Conservation (phyloP, 2,329 filamentous ascomycete species). For the Rutstroemia sydowiana region DNA sequence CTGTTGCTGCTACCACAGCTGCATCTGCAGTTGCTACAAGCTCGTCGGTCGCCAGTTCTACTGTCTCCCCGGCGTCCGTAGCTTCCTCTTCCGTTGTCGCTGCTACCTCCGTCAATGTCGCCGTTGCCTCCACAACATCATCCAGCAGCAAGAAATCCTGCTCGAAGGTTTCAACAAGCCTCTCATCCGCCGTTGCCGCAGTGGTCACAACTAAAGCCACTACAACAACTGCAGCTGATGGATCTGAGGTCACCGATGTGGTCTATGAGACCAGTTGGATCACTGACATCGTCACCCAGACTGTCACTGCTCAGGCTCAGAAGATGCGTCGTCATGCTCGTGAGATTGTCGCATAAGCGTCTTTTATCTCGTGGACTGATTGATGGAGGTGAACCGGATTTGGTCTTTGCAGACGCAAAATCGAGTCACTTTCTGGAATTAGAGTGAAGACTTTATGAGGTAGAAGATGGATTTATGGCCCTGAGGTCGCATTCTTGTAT, state of each 20-base stretch:
- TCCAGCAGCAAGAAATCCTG: neutral
- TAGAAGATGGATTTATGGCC: neutral
- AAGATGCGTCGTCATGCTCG: neutral
- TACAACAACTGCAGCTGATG: neutral
- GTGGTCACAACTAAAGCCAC: neutral
- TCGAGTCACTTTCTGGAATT: neutral
- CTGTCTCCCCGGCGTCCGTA: neutral
- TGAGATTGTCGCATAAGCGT: neutral
- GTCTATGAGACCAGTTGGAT: neutral
- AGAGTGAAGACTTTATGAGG: neutral
- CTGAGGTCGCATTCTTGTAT: slow-evolving; percentile 3
- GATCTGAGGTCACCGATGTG: neutral
- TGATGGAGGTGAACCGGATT: neutral
- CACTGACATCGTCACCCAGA: slow-evolving; percentile 4
- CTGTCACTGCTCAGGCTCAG: neutral
- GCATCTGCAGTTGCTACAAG: neutral
- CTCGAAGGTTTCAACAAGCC: neutral
- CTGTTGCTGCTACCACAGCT: neutral
- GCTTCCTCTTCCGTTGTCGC: neutral
- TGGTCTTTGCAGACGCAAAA: neutral
- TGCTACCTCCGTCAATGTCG: neutral
- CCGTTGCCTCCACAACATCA: neutral
- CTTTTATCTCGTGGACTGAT: neutral
- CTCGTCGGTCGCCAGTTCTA: neutral
- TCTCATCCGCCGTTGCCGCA: neutral